Evolutionary conservation across 2,329 filamentous ascomycete species (phyloP), one percentile per base, ranked within the genome.

Genomic region (Ophiostoma himal-ulmi): DNA sequence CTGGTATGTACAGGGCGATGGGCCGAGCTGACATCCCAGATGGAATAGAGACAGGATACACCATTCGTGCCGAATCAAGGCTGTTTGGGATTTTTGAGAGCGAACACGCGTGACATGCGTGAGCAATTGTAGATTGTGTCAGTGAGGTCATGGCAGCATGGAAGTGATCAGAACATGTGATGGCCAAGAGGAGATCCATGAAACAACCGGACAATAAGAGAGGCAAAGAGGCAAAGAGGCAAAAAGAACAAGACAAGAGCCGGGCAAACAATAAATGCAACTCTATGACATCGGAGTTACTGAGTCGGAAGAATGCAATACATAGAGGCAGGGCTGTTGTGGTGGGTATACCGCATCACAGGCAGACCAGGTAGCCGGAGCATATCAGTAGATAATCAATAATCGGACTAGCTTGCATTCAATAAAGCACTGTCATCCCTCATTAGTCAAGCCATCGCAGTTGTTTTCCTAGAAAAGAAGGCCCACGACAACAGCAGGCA

Each of bases 261-360:
- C n/a, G 17, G 44, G 6, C 44, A 48, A 26, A 57, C 52, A 57
- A 30, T 26, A 26, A 14, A 57, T 57, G 10, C 52, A 14, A 57
- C 52, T 57, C 52, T 57, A 30, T n/a, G 52, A 22, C 52, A 57
- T 57, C 52, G 52, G 52, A 57, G 52, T 22, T 26, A 57, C 30
- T 13, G 22, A 17, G 52, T 26, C 52, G 52, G 52, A 26, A 22
- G 22, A 57, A 57, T 14, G 44, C 17, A 6, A 14, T 48, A 48
- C 44, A n/a, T 5, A 26, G 52, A 57, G 30, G 39, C 22, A 57
- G 52, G 52, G 52, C 52, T 57, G 52, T 54, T 8, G 20, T 26
- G 52, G 52, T 26, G 8, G n/a, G 8, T 57, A 17, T 48, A 17
- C 3, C 20, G 11, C 14, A 57, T 57, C 52, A 48, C 44, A 48